Evolutionary conservation across 345 rosid genomes (phyloP).

Genomic region (Camelina neglecta): DNA sequence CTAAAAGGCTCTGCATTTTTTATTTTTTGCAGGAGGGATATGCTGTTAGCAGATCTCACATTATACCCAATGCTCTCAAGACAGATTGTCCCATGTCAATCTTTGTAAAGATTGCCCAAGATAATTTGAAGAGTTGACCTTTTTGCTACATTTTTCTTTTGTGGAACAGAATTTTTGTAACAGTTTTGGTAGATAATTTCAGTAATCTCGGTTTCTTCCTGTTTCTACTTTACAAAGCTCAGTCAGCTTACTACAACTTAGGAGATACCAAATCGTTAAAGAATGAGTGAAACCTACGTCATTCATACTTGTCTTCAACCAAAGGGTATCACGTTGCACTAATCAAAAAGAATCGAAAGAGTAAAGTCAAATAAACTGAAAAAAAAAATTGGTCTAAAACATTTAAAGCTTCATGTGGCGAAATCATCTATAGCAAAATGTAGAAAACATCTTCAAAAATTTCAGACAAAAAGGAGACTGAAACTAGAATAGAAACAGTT

Average conservation of each 20-base stretch:
- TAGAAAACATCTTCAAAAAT: slow-evolving; percentile 36
- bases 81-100: slow-evolving; percentile 71
- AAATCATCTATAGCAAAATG: slow-evolving; percentile 20
- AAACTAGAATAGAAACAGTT: slow-evolving; percentile 19
- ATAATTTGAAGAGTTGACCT: slow-evolving; percentile 10
- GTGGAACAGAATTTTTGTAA: too few relatives aligned
- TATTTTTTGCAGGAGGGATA: slow-evolving; percentile 69
- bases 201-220: background rate
- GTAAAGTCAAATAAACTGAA: slow-evolving; percentile 15
- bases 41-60: slow-evolving; percentile 79
- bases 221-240: background rate
- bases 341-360: background rate
- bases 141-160: background rate
- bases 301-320: background rate
- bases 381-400: slow-evolving; percentile 23
- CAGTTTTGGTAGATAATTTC: background rate
- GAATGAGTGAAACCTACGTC: background rate
- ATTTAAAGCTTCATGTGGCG: slow-evolving; percentile 14
- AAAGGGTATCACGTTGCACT: background rate
- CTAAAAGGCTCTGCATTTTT: background rate
- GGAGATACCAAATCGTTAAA: background rate
- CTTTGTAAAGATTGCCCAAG: slow-evolving; percentile 62
- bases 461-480: slow-evolving; percentile 19
- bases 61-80: slow-evolving; percentile 68
- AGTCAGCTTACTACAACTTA: background rate